Evolutionary conservation across 2,329 filamentous ascomycete genomes (phyloP), one percentile per base, ranked within the genome.

Genomic region (Malbranchea zuffiana): DNA sequence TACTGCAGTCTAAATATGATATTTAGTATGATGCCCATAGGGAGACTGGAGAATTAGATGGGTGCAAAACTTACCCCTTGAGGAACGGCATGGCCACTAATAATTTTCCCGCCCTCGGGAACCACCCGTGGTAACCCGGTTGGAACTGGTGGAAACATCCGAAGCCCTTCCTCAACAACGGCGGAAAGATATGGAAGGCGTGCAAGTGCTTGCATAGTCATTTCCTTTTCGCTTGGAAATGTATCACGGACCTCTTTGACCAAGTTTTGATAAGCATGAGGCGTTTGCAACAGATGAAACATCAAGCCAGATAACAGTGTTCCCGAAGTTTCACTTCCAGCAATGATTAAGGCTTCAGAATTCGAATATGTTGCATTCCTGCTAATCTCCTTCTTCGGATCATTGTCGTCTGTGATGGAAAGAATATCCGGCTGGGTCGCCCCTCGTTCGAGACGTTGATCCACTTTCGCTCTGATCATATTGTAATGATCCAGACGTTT

Each of bases 311-410:
- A 55, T 1, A 67, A 47, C 5, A 60, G 34, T 0, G 57, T 64
- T 0, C 65, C 64, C 0, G 62, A 62, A 0, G 66, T 67, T 37
- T 69, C 65, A 13, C 58, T 61, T 1, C 64, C 65, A 2, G 63
- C 66, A 5, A 61, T 35, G 45, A 67, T 63, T 23, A 67, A 52
- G 0, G 61, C 18, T 2, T 45, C 42, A 0, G 55, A 47, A 34
- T 62, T 63, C 0, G 53, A 40, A 13, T 63, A n/a, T n/a, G n/a
- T n/a, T n/a, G n/a, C n/a, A n/a, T n/a, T n/a, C n/a, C n/a, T n/a
- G n/a, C n/a, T 51, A 50, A 68, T 62, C 31, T 68, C 60, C 1
- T 29, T 39, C 16, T 46, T 25, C 5, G 11, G 21, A 18, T 25
- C 32, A 4, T 13, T 34, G 21, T 13, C 18, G 32, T 34, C 27